These are phyloP conservation scores for Thyridium curvatum DNA, from an alignment of 2,329 filamentous ascomycete species.

Conservation along the genomic window DNA sequence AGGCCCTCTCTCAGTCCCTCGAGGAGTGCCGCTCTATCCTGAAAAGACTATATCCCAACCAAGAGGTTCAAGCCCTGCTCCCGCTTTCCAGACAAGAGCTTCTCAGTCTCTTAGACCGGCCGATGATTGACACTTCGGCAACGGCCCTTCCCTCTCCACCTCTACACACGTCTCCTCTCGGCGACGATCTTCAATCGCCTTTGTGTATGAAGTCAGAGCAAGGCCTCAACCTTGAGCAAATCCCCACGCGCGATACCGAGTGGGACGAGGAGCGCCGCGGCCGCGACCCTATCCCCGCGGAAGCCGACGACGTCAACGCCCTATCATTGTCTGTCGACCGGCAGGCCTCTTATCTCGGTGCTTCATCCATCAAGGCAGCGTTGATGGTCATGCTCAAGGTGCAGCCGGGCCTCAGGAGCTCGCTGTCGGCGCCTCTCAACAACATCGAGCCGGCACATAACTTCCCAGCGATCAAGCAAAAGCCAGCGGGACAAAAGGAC, in stretches of 20 bases:
- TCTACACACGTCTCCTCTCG: conserved; percentile 40
- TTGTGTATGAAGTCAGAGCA: conserved; percentile 43
- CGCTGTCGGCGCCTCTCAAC: conserved; percentile 38
- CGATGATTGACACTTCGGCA: conserved; percentile 28
- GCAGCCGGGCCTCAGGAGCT: conserved; percentile 38
- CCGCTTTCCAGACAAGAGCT: conserved; percentile 54
- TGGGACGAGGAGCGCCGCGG: conserved; percentile 59
- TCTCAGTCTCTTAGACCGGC: conserved; percentile 47
- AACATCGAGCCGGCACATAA: conserved; percentile 40
- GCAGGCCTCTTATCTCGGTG: conserved; percentile 60
- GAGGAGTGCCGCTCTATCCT: conserved; percentile 61
- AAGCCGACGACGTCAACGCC: conserved; percentile 67
- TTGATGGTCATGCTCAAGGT: conserved; percentile 63
- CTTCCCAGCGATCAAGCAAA: conserved; percentile 35
- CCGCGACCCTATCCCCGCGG: conserved; percentile 49
- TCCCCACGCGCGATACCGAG: conserved; percentile 57
- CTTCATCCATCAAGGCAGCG: conserved; percentile 69
- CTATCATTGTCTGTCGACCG: conserved; percentile 55
- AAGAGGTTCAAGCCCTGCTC: conserved; percentile 43
- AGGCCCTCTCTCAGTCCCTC: conserved; percentile 56
- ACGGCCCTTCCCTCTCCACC: conserved; percentile 46
- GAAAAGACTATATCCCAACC: conserved; percentile 55
- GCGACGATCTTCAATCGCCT: conserved; percentile 41
- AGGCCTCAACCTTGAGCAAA: conserved; percentile 56
- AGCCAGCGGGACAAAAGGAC: conserved; percentile 36